Evolutionary conservation across 2,329 filamentous ascomycete species (phyloP), one percentile per base, ranked within the genome.

Genomic region (Peltaster fructicola): DNA sequence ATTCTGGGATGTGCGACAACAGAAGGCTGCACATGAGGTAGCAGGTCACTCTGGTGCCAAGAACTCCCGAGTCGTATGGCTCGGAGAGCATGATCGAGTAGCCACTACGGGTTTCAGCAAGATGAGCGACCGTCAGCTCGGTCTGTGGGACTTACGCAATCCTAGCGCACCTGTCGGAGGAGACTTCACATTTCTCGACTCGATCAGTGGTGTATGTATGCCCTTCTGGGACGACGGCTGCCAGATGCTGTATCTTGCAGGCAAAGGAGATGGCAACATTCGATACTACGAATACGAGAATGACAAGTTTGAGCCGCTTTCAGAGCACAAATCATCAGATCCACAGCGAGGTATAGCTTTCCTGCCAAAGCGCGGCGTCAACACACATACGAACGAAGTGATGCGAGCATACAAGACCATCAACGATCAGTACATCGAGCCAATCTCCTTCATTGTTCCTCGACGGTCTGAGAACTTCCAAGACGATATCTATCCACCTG

Each of bases 151-250:
- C 59, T 72, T 82, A 23, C 78, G 84, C 40, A 74, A 70, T 36
- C 68, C 72, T 10, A 56, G 52, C 17, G 75, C 90, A 43, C 88
- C 88, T 23, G 75, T 95, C 42, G 82, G 80, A 24, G 84, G 82
- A 9, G 38, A 42, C 28, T 93, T 93, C 57, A 73, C 69, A 42
- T 77, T 78, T 39, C 66, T 98, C 23, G 88, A 98, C 55, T 90
- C 81, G 22, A 92, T 92, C 44, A 93, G 85, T 22, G 88, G 88
- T 50, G 84, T 98, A 31, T 91, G 82, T 65, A 93, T 98, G 80
- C 88, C 88, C 15, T 95, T 98, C 68, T 98, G 88, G 88, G 88
- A 98, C 50, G 85, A 95, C 32, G 81, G 84, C 32, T 92, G 80
- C 25, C 82, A 88, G 57, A 90, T 81, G 50, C 62, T 98, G 45